Percentiles rank a stretch among this genome's conserved stretches.
Evolutionary conservation across 176 grass and related monocot species (phyloP).

Genomic region (Oryza brachyantha): DNA sequence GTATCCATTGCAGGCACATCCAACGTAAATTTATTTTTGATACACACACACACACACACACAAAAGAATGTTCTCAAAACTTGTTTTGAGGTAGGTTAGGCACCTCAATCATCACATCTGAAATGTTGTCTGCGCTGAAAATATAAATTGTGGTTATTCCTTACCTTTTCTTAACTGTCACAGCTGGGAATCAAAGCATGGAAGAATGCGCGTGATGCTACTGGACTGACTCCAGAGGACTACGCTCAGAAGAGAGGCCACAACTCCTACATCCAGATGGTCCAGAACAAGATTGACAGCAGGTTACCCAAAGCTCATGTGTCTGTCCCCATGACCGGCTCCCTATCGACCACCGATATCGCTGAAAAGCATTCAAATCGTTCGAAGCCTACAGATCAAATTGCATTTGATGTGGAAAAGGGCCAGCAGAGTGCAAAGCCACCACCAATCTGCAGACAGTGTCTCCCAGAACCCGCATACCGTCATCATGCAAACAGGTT

Average conservation of each 20-base stretch:
- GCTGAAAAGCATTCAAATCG: not conserved
- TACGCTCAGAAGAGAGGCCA: slow-evolving; percentile 56
- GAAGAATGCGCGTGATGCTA: slow-evolving; percentile 53
- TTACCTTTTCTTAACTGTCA: slow-evolving; percentile 6
- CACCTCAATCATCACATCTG: no score
- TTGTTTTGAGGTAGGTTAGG: no score
- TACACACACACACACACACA: no score
- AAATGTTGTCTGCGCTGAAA: no score
- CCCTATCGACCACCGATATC: slow-evolving; percentile 11
- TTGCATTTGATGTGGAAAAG: slow-evolving; percentile 33
- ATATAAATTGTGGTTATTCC: no score
- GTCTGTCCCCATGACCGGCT: slow-evolving; percentile 31
- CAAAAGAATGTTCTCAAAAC: no score
- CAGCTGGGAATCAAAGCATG: slow-evolving; percentile 75
- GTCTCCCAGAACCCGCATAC: slow-evolving; percentile 35
- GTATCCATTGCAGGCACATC: no score
- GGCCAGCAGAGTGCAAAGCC: not conserved
- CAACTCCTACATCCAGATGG: slow-evolving; percentile 58
- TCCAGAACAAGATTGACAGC: slow-evolving; percentile 71
- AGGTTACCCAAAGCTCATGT: slow-evolving; percentile 35
- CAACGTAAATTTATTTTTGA: no score
- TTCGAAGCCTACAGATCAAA: slow-evolving; percentile 19
- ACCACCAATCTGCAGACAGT: slow-evolving; percentile 44
- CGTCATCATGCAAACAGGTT: slow-evolving; percentile 32
- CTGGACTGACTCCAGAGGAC: slow-evolving; percentile 71